phyloP scores from a whole-genome alignment of 1,284 basidiomycete species.

The Schizophyllum commune region DNA sequence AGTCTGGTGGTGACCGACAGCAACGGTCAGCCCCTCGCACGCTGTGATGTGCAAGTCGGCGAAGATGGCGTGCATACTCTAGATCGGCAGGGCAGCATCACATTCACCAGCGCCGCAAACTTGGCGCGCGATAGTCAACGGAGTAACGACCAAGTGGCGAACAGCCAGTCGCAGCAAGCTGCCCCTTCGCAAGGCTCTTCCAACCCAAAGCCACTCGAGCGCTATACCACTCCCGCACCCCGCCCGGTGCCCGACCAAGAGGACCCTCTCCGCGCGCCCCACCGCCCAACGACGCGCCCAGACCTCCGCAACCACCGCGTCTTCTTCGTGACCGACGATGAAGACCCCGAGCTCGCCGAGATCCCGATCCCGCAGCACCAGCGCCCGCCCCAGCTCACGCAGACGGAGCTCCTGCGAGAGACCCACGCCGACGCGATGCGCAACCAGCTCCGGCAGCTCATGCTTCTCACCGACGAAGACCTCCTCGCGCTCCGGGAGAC shows the following conservation, averaged over 20 bases:
- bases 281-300: neutral
- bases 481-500: neutral
- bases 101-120: neutral
- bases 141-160: neutral
- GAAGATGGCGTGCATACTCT: neutral
- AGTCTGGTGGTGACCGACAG: neutral
- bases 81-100: neutral
- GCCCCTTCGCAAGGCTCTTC: neutral
- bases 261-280: neutral
- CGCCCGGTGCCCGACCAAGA: neutral
- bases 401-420: neutral
- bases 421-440: neutral
- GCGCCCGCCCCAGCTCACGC: neutral
- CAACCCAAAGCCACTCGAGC: neutral
- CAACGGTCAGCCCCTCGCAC: neutral
- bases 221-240: neutral
- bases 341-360: neutral
- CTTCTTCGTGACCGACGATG: neutral
- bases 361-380: neutral
- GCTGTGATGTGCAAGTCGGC: neutral
- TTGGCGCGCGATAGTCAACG: neutral
- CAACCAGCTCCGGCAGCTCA: neutral
- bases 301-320: neutral
- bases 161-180: neutral
- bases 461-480: neutral